Conservation (phyloP, 176 grass and related monocot species). For the Hordeum vulgare region MorexV3_pseudomolecules_assembly NC_058523.1:338929143-338929642, state of each 20-base stretch:
- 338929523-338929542: conserved; percentile 69
- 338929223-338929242: conserved; percentile 81
- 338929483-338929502: conserved; percentile 62
- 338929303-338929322: conserved; percentile 85
- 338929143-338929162: conserved; percentile 49
- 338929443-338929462: conserved; percentile 65
- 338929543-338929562: conserved; percentile 51
- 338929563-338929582: conserved; percentile 57
- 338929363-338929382: conserved; percentile 55
- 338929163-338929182: conserved; percentile 60
- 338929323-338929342: conserved; percentile 65
- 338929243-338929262: conserved; percentile 57
- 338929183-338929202: conserved; percentile 60
- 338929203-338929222: conserved; percentile 75
- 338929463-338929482: conserved; percentile 72
- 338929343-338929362: conserved; percentile 76
- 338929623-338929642: conserved; percentile 71
- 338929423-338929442: conserved; percentile 67
- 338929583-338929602: conserved; percentile 62
- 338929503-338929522: conserved; percentile 75
- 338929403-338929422: conserved; percentile 63
- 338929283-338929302: conserved; percentile 57
- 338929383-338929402: conserved; percentile 65
- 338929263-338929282: conserved; percentile 48
- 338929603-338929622: conserved; percentile 82